These are phyloP conservation scores for Thielaviopsis populi DNA, from an alignment of 2,329 filamentous ascomycete species.

Conservation along the genomic window DNA sequence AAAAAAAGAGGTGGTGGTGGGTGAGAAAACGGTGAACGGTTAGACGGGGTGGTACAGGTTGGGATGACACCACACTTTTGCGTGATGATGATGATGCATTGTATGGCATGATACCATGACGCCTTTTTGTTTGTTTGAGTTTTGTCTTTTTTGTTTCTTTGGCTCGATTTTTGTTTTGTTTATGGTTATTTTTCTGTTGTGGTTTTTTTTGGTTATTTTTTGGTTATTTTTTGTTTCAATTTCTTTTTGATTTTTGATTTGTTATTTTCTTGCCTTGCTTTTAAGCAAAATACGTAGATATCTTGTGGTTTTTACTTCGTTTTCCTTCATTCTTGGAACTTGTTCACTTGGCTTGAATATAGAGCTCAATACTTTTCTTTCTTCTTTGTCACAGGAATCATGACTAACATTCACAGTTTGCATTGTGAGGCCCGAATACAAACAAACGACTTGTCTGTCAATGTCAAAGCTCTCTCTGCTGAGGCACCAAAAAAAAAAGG, in stretches of 20 bases:
- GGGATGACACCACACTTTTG: background rate
- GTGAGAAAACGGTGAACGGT: background rate
- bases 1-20: background rate
- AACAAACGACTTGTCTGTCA: background rate
- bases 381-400: background rate
- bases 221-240: background rate
- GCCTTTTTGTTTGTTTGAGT: conserved; percentile 1
- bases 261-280: background rate
- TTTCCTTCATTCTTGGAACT: background rate
- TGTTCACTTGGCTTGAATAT: background rate
- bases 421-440: conserved; percentile 2
- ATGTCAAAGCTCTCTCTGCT: background rate
- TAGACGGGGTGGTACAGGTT: background rate
- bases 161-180: background rate
- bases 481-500: background rate
- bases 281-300: background rate
- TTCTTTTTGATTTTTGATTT: background rate
- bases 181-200: background rate
- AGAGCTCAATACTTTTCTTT: background rate
- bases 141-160: conserved; percentile 1
- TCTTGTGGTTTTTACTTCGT: background rate
- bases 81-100: conserved; percentile 4
- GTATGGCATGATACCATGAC: conserved; percentile 6
- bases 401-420: background rate
- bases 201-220: background rate